A percentile compares a stretch with the other conserved stretches of the same genome.
phyloP scores from a whole-genome alignment of 176 grass and related monocot genomes.

The Oryza rufipogon region DNA sequence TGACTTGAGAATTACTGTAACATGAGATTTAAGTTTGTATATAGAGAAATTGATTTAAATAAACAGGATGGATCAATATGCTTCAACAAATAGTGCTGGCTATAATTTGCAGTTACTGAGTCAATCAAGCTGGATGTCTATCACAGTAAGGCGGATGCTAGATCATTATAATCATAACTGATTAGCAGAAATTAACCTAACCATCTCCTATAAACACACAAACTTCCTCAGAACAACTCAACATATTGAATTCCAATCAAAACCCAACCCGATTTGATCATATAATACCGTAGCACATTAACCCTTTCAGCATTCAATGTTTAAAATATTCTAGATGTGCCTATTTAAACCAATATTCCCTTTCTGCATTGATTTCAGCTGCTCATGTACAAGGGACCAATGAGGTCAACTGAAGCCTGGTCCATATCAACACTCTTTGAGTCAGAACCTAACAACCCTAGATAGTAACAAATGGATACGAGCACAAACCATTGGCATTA shows the following conservation, averaged over 20 bases:
- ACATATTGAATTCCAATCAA: slow-evolving; percentile 5
- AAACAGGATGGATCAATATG: neutral
- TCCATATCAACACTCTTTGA: neutral
- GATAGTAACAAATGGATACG: neutral
- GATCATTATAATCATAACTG: neutral
- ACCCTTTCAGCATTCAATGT: neutral
- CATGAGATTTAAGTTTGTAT: slow-evolving; percentile 25
- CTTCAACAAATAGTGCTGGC: neutral
- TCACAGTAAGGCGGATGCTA: neutral
- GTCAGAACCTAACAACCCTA: neutral
- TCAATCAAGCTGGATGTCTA: neutral
- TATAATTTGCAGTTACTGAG: neutral
- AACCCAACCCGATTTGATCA: neutral
- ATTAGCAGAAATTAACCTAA: neutral
- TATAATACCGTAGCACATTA: neutral
- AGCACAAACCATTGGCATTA: neutral
- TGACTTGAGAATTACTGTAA: neutral
- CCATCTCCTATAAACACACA: neutral
- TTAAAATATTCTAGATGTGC: neutral
- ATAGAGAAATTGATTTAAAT: neutral
- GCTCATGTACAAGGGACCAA: neutral
- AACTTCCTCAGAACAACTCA: neutral
- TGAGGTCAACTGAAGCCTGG: neutral
- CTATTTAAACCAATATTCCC: neutral
- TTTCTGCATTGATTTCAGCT: neutral